Evolutionary conservation across 257 asterid species (phyloP), one percentile per base, ranked within the genome.

Genomic region (Euphrasia confusa): DNA sequence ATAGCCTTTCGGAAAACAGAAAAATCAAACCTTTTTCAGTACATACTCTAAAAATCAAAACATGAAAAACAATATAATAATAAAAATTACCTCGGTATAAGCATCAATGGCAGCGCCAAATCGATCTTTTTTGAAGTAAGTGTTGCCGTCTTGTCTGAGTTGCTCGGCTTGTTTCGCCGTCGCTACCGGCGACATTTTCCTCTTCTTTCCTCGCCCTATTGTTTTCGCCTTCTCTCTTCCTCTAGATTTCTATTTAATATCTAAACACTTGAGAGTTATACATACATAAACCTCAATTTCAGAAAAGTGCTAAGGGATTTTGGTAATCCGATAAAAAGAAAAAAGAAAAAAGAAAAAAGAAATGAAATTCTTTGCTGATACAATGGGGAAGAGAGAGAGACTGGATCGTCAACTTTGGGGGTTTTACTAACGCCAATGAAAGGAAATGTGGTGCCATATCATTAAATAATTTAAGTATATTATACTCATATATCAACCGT

Each of bases 51-150:
- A 54, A 40, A 44, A 68, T 44, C n/a, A 54, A 69, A 8, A 7
- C 42, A 8, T 37, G 3, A 26, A 10, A 5, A n/a, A 18, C 0
- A 4, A 9, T 17, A 15, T 27, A 18, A 13, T 4, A 53, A 59
- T 59, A 15, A 62, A 49, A 6, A 56, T 17, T 3, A 86, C 98
- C 94, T 83, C 95, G 1, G 98, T 88, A 59, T 91, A 91, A 67
- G 95, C 96, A 77, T 88, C 98, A 53, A 91, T 84, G 55, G 98
- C 98, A 52, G 98, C 98, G 27, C 85, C 94, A n/a, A 82, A 76
- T 30, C 92, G 84, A 48, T 74, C 76, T 60, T 83, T 91, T 9
- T 75, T 82, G 66, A 91, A 91, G 72, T 77, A 89, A 63, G 32
- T 4, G 75, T 91, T 91, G 13, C 98, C 98, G 32, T 86, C 83